Percentiles rank a stretch among this genome's conserved stretches.
Conservation (phyloP, 345 rosid species). For the Linum tenue region DNA sequence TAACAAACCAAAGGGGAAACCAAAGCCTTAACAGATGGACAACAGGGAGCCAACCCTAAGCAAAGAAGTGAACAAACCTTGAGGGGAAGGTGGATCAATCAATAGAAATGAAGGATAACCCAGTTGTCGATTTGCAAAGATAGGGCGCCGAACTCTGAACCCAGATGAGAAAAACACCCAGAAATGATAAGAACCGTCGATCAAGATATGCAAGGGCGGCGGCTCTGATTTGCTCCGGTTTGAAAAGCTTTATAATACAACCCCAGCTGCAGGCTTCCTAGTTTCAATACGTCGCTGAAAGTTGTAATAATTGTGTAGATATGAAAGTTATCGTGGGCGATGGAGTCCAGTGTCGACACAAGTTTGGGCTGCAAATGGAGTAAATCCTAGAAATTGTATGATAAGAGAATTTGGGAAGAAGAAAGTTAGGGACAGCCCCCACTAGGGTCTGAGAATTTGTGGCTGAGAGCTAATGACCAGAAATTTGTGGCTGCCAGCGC, state of each 20-base stretch:
- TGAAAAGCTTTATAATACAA: too few species aligned
- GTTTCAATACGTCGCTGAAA: too few species aligned
- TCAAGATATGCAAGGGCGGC: background rate
- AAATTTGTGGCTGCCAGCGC: conserved; percentile 32
- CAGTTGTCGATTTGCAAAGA: background rate
- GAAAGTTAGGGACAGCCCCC: background rate
- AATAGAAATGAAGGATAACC: background rate
- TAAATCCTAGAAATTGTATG: background rate
- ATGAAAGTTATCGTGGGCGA: too few species aligned
- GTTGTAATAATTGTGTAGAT: too few species aligned
- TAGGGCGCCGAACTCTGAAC: background rate
- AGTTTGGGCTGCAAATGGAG: too few species aligned
- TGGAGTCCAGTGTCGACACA: too few species aligned
- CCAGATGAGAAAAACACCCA: background rate
- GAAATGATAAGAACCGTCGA: background rate
- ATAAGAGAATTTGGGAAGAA: background rate
- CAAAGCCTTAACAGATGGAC: background rate
- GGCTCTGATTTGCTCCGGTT: too few species aligned
- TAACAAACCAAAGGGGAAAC: too few species aligned
- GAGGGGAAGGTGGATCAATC: background rate
- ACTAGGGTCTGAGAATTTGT: conserved; percentile 12
- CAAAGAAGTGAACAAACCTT: background rate
- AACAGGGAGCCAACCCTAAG: background rate
- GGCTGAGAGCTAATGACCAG: conserved; percentile 28
- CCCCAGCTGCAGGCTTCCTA: too few species aligned